Evolutionary conservation across 73 alveolate genomes (phyloP), one percentile per base, ranked within the genome.

Genomic region (Paramecium caudatum): DNA sequence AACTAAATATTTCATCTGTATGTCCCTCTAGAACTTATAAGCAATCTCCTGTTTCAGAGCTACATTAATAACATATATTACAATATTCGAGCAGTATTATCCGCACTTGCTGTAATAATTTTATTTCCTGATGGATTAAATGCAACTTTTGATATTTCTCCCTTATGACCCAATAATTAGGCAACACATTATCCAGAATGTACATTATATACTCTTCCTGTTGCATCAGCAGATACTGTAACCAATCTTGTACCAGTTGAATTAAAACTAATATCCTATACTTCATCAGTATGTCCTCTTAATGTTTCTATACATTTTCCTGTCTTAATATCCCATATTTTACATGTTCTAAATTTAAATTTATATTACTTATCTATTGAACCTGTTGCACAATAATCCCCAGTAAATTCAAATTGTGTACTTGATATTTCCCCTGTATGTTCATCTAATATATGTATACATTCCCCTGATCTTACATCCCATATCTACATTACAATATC

Each of bases 1-100:
- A 98, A 49, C 99, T 96, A 94, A 99, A 99, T 90, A 99, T 98
- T 91, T 99, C 99, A 95, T 98, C 99, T 47, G 98, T 98, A 94
- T 99, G 99, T 19, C 99, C 99, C 91, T 98, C 99, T 39, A 97
- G 90, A 3, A 93, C 97, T 95, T 99, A 97, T 80, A 96, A 63
- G 91, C 99, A 96, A 82, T 97, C 98, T 36, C 99, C 99, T 13
- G 99, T 98, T 48, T 99, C 99, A 13, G 98, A 99, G 46, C 90
- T 78, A 37, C 1, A 21, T 41, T 15, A 4, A 37, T 74, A 13
- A 36, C 17, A 41, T 19, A 0, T 6, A 16, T 19, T 97, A 94
- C 99, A 99, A 99, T 16, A 99, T 90, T 43, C 99, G 94, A 82
- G 99, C 97, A 47, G 99, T 98, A 65, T 95, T 91, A 93, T 99